phyloP scores from a whole-genome alignment of 73 alveolate genomes.

The Paramecium tetraurelia region DNA sequence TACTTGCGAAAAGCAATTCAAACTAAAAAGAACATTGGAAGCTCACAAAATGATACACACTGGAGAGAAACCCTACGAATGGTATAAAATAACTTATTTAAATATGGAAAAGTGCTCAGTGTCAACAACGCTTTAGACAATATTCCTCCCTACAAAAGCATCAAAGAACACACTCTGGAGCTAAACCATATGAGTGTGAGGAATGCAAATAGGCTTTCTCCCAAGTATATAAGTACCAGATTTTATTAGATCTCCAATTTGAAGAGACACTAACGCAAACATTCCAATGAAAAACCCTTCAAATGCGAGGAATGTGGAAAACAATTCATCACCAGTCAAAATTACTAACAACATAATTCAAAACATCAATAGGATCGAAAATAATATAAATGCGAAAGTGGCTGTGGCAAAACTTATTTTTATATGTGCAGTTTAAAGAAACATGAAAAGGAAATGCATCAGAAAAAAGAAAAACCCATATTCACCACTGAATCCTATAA shows the following conservation, averaged over 20 bases:
- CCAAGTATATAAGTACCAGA: background rate
- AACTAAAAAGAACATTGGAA: constrained; percentile 9
- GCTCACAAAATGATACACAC: constrained; percentile 50
- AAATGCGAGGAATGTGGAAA: constrained; percentile 73
- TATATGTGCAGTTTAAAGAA: constrained; percentile 55
- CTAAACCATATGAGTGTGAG: constrained; percentile 84
- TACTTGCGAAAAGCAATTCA: constrained; percentile 44
- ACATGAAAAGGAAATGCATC: constrained; percentile 42
- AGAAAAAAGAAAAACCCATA: background rate
- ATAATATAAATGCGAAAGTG: constrained; percentile 17
- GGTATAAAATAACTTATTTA: background rate
- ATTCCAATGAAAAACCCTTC: constrained; percentile 93
- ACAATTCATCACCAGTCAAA: constrained; percentile 46
- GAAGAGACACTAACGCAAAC: constrained; percentile 88
- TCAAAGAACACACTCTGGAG: constrained; percentile 89
- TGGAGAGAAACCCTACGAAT: constrained; percentile 51
- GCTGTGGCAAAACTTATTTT: constrained; percentile 55
- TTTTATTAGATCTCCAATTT: constrained; percentile 77
- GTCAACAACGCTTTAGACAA: constrained; percentile 57
- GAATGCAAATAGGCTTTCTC: constrained; percentile 81
- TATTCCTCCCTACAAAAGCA: constrained; percentile 68
- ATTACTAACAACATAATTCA: constrained; percentile 16
- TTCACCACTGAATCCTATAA: constrained; percentile 5
- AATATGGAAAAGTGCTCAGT: constrained; percentile 20
- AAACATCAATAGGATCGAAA: constrained; percentile 35